Conservation (phyloP, 2,329 filamentous ascomycete species). For the Alternaria panax region DNA sequence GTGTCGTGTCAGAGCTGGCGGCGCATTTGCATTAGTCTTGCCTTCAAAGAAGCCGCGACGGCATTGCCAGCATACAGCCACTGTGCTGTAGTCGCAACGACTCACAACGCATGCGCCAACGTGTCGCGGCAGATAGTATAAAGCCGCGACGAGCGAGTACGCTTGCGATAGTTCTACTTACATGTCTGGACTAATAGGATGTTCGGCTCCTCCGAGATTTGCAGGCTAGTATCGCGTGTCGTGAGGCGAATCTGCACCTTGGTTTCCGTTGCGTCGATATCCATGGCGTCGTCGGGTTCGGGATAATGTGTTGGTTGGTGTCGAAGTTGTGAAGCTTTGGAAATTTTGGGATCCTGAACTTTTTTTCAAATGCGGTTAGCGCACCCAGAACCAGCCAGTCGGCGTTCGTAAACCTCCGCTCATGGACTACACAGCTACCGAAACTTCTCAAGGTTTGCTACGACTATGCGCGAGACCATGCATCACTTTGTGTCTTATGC, state of each 20-base stretch:
- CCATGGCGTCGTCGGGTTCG: conserved; percentile 29
- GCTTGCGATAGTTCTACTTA: conserved; percentile 25
- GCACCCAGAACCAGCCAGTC: conserved; percentile 29
- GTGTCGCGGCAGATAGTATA: not conserved
- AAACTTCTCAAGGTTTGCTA: not conserved
- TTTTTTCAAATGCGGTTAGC: conserved; percentile 41
- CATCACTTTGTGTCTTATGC: not conserved
- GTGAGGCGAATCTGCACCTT: conserved; percentile 48
- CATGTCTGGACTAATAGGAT: conserved; percentile 44
- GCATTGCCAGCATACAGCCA: not conserved
- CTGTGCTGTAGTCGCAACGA: not conserved
- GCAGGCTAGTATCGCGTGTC: conserved; percentile 44
- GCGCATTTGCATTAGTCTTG: conserved; percentile 19
- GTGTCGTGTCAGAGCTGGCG: conserved; percentile 40
- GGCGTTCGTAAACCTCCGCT: conserved; percentile 31
- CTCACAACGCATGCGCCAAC: not conserved
- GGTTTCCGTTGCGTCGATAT: conserved; percentile 33
- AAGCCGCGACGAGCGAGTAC: not conserved
- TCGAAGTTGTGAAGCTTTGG: conserved; percentile 26
- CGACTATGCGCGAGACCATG: too few relatives aligned
- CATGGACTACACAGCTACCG: not conserved
- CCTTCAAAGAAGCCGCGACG: not conserved
- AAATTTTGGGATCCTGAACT: conserved; percentile 37
- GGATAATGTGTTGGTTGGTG: conserved; percentile 7
- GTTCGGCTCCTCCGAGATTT: conserved; percentile 44